Evolutionary conservation across 805 yeast genomes (phyloP).

Genomic region (Pichia eremophila): DNA sequence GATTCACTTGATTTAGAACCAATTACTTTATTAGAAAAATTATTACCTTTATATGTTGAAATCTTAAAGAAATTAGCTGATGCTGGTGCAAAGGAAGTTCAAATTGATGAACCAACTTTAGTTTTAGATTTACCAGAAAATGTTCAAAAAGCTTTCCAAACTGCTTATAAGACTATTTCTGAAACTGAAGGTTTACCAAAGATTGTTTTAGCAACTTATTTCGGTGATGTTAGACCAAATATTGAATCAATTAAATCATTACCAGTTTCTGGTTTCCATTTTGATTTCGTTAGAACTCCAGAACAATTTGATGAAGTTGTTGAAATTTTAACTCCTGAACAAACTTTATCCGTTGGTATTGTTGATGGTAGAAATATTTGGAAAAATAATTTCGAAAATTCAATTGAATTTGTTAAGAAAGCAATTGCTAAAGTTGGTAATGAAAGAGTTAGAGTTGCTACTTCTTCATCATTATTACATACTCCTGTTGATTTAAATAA

Average conservation of each 20-base stretch:
- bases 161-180: conserved; percentile 72
- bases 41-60: conserved; percentile 89
- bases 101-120: conserved; percentile 94
- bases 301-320: conserved; percentile 86
- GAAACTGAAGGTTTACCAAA: conserved; percentile 65
- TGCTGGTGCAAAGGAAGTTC: conserved; percentile 94
- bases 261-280: conserved; percentile 94
- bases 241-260: conserved; percentile 76
- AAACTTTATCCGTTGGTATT: conserved; percentile 90
- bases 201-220: conserved; percentile 81
- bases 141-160: conserved; percentile 78
- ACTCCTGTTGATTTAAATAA: conserved; percentile 94
- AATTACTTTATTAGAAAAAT: conserved; percentile 76
- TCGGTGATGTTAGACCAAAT: conserved; percentile 98
- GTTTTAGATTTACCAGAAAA: conserved; percentile 86
- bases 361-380: conserved; percentile 99
- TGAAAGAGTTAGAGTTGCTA: conserved; percentile 82
- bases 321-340: conserved; percentile 54
- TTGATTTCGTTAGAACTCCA: conserved; percentile 92
- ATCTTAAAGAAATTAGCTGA: conserved; percentile 76
- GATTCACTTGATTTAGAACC: conserved; percentile 94
- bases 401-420: conserved; percentile 69
- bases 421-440: conserved; percentile 81
- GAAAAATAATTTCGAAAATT: conserved; percentile 91
- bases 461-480: conserved; percentile 95